Evolutionary conservation across 768 basidiomycete genomes (phyloP).

Genomic region (Hygrocybe coccinea): DNA sequence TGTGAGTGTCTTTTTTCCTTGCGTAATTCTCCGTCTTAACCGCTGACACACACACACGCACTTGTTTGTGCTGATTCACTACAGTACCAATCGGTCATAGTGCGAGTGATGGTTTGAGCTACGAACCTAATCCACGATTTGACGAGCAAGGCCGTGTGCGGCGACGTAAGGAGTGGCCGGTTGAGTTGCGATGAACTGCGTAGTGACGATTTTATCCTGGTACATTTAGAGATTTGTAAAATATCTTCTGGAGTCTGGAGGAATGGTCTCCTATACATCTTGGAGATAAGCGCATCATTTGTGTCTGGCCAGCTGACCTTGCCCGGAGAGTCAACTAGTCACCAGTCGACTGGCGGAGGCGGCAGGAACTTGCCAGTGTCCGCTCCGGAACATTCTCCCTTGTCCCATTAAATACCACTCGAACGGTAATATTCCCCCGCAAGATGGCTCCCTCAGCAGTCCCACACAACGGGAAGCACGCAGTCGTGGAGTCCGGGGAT

Average conservation of each 20-base stretch:
- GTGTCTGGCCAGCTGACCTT: too few relatives aligned
- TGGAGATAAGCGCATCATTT: too few relatives aligned
- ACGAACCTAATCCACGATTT: slow-evolving; percentile 69
- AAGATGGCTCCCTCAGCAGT: slow-evolving; percentile 26
- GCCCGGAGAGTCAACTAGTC: too few relatives aligned
- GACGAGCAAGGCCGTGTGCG: slow-evolving; percentile 63
- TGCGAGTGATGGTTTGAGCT: slow-evolving; percentile 55
- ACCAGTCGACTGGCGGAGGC: too few relatives aligned
- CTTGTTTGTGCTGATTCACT: slow-evolving; percentile 33
- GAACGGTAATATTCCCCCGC: not conserved
- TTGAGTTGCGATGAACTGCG: slow-evolving; percentile 48
- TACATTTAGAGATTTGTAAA: too few relatives aligned
- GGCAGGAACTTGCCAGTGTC: too few relatives aligned
- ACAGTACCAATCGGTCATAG: slow-evolving; percentile 52
- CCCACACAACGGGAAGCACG: slow-evolving; percentile 6
- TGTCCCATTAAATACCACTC: not conserved
- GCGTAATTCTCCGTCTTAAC: slow-evolving; percentile 1
- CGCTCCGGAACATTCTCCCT: too few relatives aligned
- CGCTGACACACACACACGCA: too few relatives aligned
- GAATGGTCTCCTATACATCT: too few relatives aligned
- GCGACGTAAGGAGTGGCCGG: slow-evolving; percentile 66
- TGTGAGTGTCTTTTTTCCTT: slow-evolving; percentile 46
- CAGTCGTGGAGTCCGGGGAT: not conserved
- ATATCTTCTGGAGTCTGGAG: too few relatives aligned
- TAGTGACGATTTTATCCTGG: not conserved